A percentile compares a stretch with the other conserved stretches of the same genome.
Evolutionary conservation across 179 eudicot species (phyloP).

Genomic region (Beta lomatogona): DNA sequence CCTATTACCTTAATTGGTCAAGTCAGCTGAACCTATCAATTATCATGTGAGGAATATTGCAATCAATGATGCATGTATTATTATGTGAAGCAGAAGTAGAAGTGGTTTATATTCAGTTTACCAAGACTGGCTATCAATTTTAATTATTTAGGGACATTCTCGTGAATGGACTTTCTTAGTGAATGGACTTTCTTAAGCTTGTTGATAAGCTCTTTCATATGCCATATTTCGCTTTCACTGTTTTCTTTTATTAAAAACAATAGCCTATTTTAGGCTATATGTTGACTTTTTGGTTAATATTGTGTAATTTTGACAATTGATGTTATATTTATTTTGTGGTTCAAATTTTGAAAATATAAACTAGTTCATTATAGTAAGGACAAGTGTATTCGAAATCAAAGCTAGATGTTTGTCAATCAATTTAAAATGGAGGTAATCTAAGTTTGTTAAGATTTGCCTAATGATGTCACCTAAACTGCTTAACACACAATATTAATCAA

Average conservation of each 20-base stretch:
- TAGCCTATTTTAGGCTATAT: not conserved
- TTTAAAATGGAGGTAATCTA: not conserved
- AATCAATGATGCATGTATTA: constrained; percentile 9
- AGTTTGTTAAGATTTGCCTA: not conserved
- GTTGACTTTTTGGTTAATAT: constrained; percentile 7
- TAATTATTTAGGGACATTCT: constrained; percentile 8
- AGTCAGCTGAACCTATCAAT: not conserved
- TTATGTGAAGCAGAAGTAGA: not conserved
- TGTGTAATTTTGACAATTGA: not conserved
- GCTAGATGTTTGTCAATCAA: not conserved
- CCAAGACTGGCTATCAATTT: not conserved
- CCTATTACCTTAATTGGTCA: not conserved
- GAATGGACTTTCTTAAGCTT: not conserved
- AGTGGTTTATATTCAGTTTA: not conserved
- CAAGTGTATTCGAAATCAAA: not conserved
- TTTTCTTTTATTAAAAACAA: not conserved
- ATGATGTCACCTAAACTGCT: not conserved
- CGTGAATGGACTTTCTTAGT: not conserved
- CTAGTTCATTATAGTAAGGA: no score
- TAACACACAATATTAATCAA: not conserved
- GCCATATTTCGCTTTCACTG: constrained; percentile 5
- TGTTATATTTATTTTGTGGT: not conserved
- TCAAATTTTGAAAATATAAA: not conserved
- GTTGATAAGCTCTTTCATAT: not conserved
- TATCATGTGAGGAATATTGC: not conserved